These are phyloP conservation scores for Phytophthora constricta DNA, from an alignment of 352 stramenopile genomes.

Conservation along the genomic window DNA sequence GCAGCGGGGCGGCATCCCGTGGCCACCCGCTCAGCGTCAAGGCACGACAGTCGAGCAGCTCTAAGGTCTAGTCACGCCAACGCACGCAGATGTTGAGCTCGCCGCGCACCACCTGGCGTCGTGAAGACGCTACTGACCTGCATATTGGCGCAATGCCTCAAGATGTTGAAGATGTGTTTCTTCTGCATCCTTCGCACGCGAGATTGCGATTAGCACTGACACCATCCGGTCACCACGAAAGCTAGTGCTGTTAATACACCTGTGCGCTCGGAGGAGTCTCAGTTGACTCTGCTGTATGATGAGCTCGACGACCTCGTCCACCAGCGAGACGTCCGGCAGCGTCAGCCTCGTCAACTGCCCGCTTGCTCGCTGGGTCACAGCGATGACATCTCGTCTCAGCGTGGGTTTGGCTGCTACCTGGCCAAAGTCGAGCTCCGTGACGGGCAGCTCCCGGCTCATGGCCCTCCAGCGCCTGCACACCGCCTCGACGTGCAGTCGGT, in stretches of 20 bases:
- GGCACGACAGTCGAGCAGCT: constrained; percentile 63
- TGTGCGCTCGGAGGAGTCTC: constrained; percentile 55
- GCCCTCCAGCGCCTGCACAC: constrained; percentile 66
- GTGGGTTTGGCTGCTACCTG: constrained; percentile 31
- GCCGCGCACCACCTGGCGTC: constrained; percentile 4
- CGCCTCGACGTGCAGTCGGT: constrained; percentile 54
- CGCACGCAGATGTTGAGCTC: constrained; percentile 1
- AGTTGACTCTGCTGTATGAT: constrained; percentile 46
- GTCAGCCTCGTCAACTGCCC: constrained; percentile 42
- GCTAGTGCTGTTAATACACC: constrained; percentile 30
- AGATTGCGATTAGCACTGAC: constrained; percentile 22
- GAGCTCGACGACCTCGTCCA: constrained; percentile 49
- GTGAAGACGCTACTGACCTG: constrained; percentile 30
- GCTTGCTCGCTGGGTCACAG: constrained; percentile 46
- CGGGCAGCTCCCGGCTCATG: constrained; percentile 47
- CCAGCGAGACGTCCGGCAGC: constrained; percentile 54
- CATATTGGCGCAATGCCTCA: constrained; percentile 42
- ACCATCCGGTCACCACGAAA: constrained; percentile 7
- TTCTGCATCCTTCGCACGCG: constrained; percentile 50
- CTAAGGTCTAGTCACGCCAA: constrained; percentile 44
- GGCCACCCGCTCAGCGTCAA: constrained; percentile 57
- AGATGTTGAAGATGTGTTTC: constrained; percentile 58
- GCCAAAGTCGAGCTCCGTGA: constrained; percentile 59
- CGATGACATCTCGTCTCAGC: constrained; percentile 39
- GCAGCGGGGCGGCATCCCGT: constrained; percentile 32